A percentile compares a stretch with the other conserved stretches of the same genome.
Conservation (phyloP, 495 filamentous ascomycete species). For the Aspergillus baeticus region DNA sequence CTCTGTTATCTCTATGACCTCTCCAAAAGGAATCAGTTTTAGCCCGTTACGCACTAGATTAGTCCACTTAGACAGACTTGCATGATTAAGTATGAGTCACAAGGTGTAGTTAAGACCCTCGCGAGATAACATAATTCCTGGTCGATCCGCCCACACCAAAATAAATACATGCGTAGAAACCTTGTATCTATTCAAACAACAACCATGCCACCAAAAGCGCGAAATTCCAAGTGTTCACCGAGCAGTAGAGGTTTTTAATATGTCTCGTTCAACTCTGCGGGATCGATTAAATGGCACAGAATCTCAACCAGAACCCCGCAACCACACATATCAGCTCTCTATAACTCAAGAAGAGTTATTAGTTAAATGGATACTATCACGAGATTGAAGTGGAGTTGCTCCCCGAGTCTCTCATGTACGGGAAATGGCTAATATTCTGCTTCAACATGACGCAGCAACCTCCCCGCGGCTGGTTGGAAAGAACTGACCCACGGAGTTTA, state of each 20-base stretch:
- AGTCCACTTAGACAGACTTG: too few relatives aligned
- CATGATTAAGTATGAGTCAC: too few relatives aligned
- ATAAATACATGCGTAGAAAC: background rate
- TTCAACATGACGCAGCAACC: background rate
- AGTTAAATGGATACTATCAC: constrained; percentile 30
- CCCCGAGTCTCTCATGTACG: constrained; percentile 18
- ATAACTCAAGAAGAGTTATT: constrained; percentile 20
- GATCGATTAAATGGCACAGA: constrained; percentile 10
- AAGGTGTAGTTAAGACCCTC: too few relatives aligned
- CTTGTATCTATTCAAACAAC: constrained; percentile 2
- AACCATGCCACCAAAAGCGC: constrained; percentile 12
- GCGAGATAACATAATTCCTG: background rate
- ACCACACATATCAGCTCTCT: constrained; percentile 21
- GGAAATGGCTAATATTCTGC: constrained; percentile 29
- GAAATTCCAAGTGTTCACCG: constrained; percentile 5
- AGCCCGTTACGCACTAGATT: too few relatives aligned
- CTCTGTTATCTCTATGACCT: too few relatives aligned
- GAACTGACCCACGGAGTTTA: constrained; percentile 23
- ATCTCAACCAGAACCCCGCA: constrained; percentile 7
- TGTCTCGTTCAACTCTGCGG: constrained; percentile 19
- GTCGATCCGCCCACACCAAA: background rate
- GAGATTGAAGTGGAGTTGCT: constrained; percentile 15
- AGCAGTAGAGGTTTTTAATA: constrained; percentile 9
- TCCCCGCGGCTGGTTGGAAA: constrained; percentile 10
- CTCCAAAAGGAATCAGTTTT: too few relatives aligned